These are phyloP conservation scores for Polyplosphaeria fusca DNA, from an alignment of 495 filamentous ascomycete species.

Conservation along the genomic window DNA sequence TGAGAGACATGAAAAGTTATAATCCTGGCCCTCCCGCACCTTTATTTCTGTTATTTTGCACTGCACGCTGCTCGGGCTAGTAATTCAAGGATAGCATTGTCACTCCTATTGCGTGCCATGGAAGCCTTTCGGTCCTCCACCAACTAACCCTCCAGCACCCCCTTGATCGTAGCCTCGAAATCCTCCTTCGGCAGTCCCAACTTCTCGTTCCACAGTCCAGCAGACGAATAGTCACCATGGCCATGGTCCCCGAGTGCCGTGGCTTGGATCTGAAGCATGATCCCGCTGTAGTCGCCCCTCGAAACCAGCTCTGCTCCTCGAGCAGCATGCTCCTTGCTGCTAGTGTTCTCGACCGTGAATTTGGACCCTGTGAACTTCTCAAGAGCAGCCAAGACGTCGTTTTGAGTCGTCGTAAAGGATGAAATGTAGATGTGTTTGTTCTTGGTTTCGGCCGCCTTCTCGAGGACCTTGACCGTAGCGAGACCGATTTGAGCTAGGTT, in stretches of 20 bases:
- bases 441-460: slow-evolving; percentile 42
- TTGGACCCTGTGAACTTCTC: slow-evolving; percentile 45
- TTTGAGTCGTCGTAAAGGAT: slow-evolving; percentile 47
- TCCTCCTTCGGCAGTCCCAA: slow-evolving; percentile 31
- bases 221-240: slow-evolving; percentile 9
- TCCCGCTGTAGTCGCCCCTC: slow-evolving; percentile 39
- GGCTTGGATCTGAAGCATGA: slow-evolving; percentile 13
- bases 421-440: slow-evolving; percentile 51
- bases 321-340: slow-evolving; percentile 35
- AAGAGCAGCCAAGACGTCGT: slow-evolving; percentile 46
- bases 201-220: slow-evolving; percentile 29
- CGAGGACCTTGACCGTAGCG: slow-evolving; percentile 44
- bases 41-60: too few relatives aligned
- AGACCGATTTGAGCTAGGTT: slow-evolving; percentile 44
- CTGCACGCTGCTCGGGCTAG: too few relatives aligned
- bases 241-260: slow-evolving; percentile 11
- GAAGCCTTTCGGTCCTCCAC: too few relatives aligned
- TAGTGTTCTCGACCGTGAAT: slow-evolving; percentile 43
- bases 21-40: too few relatives aligned
- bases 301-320: slow-evolving; percentile 38
- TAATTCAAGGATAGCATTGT: too few relatives aligned
- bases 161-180: slow-evolving; percentile 30
- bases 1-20: too few relatives aligned
- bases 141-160: slow-evolving; percentile 22
- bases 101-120: too few relatives aligned